phyloP scores from a whole-genome alignment of 2,329 filamentous ascomycete species.

The Coleophoma cylindrospora region DNA sequence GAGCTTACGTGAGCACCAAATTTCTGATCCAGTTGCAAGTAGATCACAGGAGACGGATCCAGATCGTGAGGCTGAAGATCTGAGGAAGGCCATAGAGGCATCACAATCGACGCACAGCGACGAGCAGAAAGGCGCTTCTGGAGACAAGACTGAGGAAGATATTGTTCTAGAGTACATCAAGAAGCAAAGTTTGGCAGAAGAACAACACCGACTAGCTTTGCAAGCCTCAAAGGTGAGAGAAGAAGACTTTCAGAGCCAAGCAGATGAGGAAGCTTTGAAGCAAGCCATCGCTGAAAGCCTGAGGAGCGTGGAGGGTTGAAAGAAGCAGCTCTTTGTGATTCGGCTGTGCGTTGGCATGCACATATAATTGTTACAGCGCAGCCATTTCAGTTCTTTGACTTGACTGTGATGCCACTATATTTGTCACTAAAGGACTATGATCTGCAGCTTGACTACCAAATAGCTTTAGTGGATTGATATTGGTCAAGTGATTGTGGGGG shows the following conservation, averaged over 20 bases:
- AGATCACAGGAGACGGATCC: conserved; percentile 1
- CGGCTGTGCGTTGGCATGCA: too few relatives aligned
- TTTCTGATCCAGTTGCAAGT: conserved; percentile 1
- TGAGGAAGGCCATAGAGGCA: conserved; percentile 1
- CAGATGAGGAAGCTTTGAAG: conserved; percentile 51
- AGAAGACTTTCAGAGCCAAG: conserved; percentile 23
- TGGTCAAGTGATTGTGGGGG: too few relatives aligned
- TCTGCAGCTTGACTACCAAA: too few relatives aligned
- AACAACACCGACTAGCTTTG: conserved; percentile 35
- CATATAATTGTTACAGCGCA: too few relatives aligned
- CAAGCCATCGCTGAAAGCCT: conserved; percentile 51
- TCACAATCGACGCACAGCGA: conserved; percentile 15
- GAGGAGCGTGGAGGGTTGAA: conserved; percentile 17
- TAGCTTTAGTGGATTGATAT: too few relatives aligned
- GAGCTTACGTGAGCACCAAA: conserved; percentile 33
- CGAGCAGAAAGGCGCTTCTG: conserved; percentile 26
- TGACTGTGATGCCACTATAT: too few relatives aligned
- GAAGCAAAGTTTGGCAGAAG: conserved; percentile 70
- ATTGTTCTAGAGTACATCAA: conserved; percentile 73
- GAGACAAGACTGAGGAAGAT: conserved; percentile 58
- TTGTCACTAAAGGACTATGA: too few relatives aligned
- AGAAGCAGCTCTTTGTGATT: too few relatives aligned
- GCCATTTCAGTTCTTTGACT: too few relatives aligned
- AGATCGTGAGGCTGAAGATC: neutral
- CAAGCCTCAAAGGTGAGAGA: conserved; percentile 7